phyloP scores from a whole-genome alignment of 192 early-diverging fungal genomes.

The Backusella macrospora region DNA sequence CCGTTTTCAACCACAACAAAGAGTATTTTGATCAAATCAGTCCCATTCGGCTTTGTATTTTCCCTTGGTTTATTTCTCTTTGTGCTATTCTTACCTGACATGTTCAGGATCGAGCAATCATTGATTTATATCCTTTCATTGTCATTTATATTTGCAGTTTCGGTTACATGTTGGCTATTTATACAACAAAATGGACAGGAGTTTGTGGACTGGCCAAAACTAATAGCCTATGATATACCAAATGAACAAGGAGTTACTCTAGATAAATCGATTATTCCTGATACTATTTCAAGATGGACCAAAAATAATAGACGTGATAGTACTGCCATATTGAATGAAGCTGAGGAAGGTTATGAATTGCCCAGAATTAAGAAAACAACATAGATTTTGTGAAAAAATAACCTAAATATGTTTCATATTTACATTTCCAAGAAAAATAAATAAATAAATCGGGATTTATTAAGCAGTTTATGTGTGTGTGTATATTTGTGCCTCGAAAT shows the following conservation, averaged over 20 bases:
- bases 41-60: slow-evolving; percentile 14
- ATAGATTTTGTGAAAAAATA: no score
- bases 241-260: neutral
- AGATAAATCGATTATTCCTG: neutral
- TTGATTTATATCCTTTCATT: slow-evolving; percentile 31
- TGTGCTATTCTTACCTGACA: slow-evolving; percentile 45
- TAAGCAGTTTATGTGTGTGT: no score
- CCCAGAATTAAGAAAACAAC: slow-evolving; percentile 32
- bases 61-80: slow-evolving; percentile 25
- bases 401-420: no score
- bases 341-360: slow-evolving; percentile 30
- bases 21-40: neutral
- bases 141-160: slow-evolving; percentile 44
- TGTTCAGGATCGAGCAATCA: slow-evolving; percentile 21
- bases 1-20: slow-evolving; percentile 3
- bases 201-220: slow-evolving; percentile 57
- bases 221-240: slow-evolving; percentile 31
- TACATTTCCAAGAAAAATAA: no score
- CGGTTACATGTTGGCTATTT: slow-evolving; percentile 36
- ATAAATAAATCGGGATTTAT: no score
- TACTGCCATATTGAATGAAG: slow-evolving; percentile 23
- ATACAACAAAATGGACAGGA: slow-evolving; percentile 47
- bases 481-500: no score
- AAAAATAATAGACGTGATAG: slow-evolving; percentile 2
- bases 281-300: neutral